Percentiles rank a stretch among this genome's conserved stretches.
Evolutionary conservation across 2,329 filamentous ascomycete genomes (phyloP).

Genomic region (Fusarium floridanum): DNA sequence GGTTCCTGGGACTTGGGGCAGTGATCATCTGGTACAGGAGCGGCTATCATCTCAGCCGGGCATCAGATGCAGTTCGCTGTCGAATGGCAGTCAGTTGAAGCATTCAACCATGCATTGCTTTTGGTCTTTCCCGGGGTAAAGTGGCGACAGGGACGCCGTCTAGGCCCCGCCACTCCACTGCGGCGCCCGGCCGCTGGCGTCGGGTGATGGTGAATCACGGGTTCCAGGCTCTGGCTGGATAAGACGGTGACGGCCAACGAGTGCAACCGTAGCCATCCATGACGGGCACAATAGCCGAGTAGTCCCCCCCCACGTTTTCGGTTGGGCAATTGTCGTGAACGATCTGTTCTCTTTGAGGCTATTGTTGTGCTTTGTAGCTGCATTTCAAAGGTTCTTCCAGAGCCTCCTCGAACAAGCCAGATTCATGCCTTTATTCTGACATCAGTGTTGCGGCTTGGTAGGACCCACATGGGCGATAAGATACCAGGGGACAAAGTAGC

Average conservation of each 20-base stretch:
- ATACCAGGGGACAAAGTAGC: constrained; percentile 25
- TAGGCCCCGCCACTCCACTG: constrained; percentile 33
- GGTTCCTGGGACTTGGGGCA: constrained; percentile 17
- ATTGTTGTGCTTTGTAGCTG: not conserved
- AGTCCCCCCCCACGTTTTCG: constrained; percentile 1
- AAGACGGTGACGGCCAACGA: constrained; percentile 31
- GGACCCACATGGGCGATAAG: constrained; percentile 6
- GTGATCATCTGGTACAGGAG: constrained; percentile 25
- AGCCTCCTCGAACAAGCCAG: constrained; percentile 25
- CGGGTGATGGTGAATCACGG: constrained; percentile 33
- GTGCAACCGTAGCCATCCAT: constrained; percentile 17
- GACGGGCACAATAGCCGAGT: constrained; percentile 6
- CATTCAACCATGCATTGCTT: constrained; percentile 19
- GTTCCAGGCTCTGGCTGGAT: constrained; percentile 10
- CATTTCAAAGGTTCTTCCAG: constrained; percentile 21
- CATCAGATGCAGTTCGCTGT: not conserved
- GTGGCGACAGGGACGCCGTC: constrained; percentile 37
- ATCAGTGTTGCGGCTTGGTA: constrained; percentile 19
- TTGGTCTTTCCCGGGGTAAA: constrained; percentile 40
- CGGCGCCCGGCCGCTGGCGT: constrained; percentile 25
- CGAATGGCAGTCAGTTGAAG: not conserved
- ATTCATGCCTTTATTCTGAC: constrained; percentile 28
- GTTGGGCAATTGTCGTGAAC: not conserved
- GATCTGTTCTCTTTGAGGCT: not conserved
- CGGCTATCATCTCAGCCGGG: not conserved